A percentile compares a stretch with the other conserved stretches of the same genome.
Evolutionary conservation across 2,329 filamentous ascomycete genomes (phyloP).

Genomic region (Hypomyces rosellus): DNA sequence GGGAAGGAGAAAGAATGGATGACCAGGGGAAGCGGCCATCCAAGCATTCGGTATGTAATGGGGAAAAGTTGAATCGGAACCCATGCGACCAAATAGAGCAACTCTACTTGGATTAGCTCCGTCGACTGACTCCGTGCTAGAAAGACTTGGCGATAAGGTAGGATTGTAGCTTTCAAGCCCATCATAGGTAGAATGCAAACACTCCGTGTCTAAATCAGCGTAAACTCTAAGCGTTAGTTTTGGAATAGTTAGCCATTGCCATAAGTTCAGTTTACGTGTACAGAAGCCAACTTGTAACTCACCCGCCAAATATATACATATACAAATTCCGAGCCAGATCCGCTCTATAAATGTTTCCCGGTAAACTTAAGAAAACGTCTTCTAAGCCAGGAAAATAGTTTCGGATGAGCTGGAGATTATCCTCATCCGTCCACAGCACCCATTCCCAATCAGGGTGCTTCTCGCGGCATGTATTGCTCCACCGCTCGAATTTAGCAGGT

Average conservation of each 20-base stretch:
- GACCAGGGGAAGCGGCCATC: conserved; percentile 29
- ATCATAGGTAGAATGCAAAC: conserved; percentile 20
- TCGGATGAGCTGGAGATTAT: conserved; percentile 28
- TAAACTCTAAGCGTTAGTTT: conserved; percentile 11
- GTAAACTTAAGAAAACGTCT: conserved; percentile 23
- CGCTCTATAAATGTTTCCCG: conserved; percentile 26
- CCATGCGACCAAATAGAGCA: conserved; percentile 27
- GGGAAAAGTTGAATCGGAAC: conserved; percentile 19
- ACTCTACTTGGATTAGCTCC: no score
- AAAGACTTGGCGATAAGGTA: background rate
- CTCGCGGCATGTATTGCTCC: conserved; percentile 25
- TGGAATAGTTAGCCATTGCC: background rate
- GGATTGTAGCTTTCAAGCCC: conserved; percentile 4
- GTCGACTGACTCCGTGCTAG: no score
- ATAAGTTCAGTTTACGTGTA: background rate
- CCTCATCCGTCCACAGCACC: conserved; percentile 31
- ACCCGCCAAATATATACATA: conserved; percentile 31
- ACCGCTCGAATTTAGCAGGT: conserved; percentile 22
- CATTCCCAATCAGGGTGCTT: conserved; percentile 29
- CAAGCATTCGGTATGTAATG: conserved; percentile 30
- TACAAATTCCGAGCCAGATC: conserved; percentile 28
- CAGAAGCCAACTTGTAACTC: conserved; percentile 4
- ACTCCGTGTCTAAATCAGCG: conserved; percentile 22
- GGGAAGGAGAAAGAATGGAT: conserved; percentile 27
- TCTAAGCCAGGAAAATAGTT: conserved; percentile 26